These are phyloP conservation scores for Albatrellus ellisii DNA, from an alignment of 768 basidiomycete species.

Conservation along the genomic window DNA sequence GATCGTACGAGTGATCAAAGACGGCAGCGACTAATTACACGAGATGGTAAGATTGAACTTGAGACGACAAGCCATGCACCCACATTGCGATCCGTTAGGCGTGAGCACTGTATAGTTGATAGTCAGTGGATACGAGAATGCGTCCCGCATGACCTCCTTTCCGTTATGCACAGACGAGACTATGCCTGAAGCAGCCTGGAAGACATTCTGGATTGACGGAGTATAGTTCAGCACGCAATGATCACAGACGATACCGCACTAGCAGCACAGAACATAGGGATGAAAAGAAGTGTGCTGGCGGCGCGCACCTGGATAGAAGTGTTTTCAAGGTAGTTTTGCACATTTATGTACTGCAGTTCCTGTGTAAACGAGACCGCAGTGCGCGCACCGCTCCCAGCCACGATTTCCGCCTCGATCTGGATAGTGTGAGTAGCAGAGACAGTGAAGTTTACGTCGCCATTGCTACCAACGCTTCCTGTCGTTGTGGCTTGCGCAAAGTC, in stretches of 20 bases:
- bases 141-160: slow-evolving; percentile 28
- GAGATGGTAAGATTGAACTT: neutral
- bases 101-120: slow-evolving; percentile 26
- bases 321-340: slow-evolving; percentile 45
- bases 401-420: slow-evolving; percentile 46
- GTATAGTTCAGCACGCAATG: too few relatives aligned
- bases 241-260: too few relatives aligned
- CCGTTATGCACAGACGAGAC: slow-evolving; percentile 38
- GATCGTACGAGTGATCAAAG: slow-evolving; percentile 61
- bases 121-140: slow-evolving; percentile 39
- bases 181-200: slow-evolving; percentile 35
- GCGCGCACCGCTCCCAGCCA: slow-evolving; percentile 44
- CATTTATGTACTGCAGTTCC: slow-evolving; percentile 43
- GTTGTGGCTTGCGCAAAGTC: slow-evolving; percentile 41
- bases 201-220: slow-evolving; percentile 34
- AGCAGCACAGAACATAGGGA: neutral
- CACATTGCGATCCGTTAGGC: slow-evolving; percentile 22
- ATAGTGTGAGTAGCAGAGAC: slow-evolving; percentile 46
- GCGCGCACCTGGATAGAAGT: slow-evolving; percentile 25
- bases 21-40: slow-evolving; percentile 29
- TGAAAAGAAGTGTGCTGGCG: neutral
- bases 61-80: slow-evolving; percentile 1
- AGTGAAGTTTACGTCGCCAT: slow-evolving; percentile 43
- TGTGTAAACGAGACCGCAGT: slow-evolving; percentile 53
- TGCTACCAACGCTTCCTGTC: slow-evolving; percentile 27